Evolutionary conservation across 352 stramenopile species (phyloP), one percentile per base, ranked within the genome.

Genomic region (Plasmopara halstedii): DNA sequence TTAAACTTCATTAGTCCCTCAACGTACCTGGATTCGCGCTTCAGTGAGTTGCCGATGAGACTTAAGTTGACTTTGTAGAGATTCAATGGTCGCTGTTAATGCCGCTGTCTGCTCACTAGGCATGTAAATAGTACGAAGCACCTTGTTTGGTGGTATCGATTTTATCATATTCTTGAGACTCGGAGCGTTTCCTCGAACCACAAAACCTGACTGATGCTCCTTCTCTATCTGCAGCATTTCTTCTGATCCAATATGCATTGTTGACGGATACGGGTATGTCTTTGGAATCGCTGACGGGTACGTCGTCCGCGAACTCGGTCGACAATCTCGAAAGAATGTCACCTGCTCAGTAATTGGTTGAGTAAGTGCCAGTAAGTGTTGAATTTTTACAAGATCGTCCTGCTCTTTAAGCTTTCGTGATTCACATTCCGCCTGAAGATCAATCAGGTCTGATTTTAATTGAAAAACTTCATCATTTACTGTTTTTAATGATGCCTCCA

Each of bases 321-420:
- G 61, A 46, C 78, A 88, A 51, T 92, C 81, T 38, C 74, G 58
- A 19, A 79, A 73, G 56, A 89, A 89, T 15, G 68, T 83, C n/a
- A 86, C 73, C 54, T 85, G 77, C 52, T 95, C 80, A 0, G 63
- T 70, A 42, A 92, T 73, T 0, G 84, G 84, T 48, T 94, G 73
- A 20, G 84, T 93, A 17, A 94, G 65, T 33, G 66, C 62, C 29
- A 95, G 60, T 31, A 95, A 53, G 18, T 89, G 75, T 52, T 89
- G 79, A 49, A 94, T 89, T 38, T 89, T 87, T 26, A 71, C 60
- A 13, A 81, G 56, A 44, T 95, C 81, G 27, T 84, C 66, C 6
- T 70, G 50, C 41, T 93, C 78, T 31, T 90, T 83, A 27, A 88
- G 65, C 15, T 77, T 83, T 18, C 92, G 58, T 32, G 54, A 50